Conservation (phyloP, 192 early-diverging fungal species). For the Coemansia aciculifera region DNA sequence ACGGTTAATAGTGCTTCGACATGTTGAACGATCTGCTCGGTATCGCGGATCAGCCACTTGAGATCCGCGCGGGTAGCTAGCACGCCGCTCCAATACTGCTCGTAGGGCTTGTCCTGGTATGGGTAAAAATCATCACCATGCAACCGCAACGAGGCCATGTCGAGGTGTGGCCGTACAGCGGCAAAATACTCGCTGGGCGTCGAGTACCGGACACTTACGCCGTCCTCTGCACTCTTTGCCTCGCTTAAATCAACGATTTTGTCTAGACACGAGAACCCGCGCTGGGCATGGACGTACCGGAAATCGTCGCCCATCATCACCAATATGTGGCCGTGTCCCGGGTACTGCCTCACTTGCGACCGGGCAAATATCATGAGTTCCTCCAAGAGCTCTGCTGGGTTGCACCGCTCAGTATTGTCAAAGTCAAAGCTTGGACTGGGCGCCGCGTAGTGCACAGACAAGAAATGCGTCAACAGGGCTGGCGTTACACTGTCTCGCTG, state of each 20-base stretch:
- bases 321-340: conserved; percentile 44
- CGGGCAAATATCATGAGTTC: conserved; percentile 28
- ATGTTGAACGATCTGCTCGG: conserved; percentile 49
- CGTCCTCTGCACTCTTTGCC: conserved; percentile 6
- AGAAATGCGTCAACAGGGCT: conserved; percentile 35
- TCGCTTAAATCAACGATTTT: conserved; percentile 11
- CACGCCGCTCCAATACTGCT: conserved; percentile 55
- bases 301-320: conserved; percentile 56
- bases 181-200: conserved; percentile 39
- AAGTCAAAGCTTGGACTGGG: conserved; percentile 42
- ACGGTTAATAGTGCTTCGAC: conserved; percentile 35
- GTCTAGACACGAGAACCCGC: conserved; percentile 43
- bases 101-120: conserved; percentile 52
- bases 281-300: conserved; percentile 22
- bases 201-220: conserved; percentile 30
- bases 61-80: conserved; percentile 35
- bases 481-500: conserved; percentile 7
- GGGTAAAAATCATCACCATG: conserved; percentile 42
- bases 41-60: conserved; percentile 39
- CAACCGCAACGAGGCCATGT: background rate
- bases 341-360: conserved; percentile 36
- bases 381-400: conserved; percentile 15
- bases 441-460: conserved; percentile 36
- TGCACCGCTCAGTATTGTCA: conserved; percentile 26
- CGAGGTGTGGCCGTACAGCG: conserved; percentile 9